phyloP scores from a whole-genome alignment of 2,329 filamentous ascomycete genomes.

The Pyricularia sp. region DNA sequence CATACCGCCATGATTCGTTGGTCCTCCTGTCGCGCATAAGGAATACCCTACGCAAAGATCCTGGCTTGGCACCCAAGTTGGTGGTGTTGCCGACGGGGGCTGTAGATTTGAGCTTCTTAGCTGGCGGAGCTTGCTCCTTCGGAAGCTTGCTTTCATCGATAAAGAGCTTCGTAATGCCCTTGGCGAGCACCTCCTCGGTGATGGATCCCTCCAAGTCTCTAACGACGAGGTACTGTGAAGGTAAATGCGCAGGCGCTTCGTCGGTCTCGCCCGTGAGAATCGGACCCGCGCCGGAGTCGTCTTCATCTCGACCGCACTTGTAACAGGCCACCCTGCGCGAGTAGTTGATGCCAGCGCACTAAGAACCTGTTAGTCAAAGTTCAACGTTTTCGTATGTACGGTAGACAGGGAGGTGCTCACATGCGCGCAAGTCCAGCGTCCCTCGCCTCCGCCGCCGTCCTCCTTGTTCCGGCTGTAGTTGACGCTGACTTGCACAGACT shows the following conservation, averaged over 20 bases:
- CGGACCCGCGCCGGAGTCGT: slow-evolving; percentile 17
- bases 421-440: slow-evolving; percentile 29
- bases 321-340: slow-evolving; percentile 46
- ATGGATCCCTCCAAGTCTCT: slow-evolving; percentile 62
- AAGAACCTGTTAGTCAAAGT: slow-evolving; percentile 8
- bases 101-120: slow-evolving; percentile 48
- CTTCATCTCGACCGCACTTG: slow-evolving; percentile 35
- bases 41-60: slow-evolving; percentile 68
- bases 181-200: slow-evolving; percentile 62
- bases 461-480: slow-evolving; percentile 25
- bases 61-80: slow-evolving; percentile 61
- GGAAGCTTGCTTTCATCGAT: slow-evolving; percentile 39
- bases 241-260: slow-evolving; percentile 35
- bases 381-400: not conserved
- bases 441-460: slow-evolving; percentile 18
- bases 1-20: slow-evolving; percentile 69
- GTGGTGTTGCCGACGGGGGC: slow-evolving; percentile 44
- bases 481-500: slow-evolving; percentile 20
- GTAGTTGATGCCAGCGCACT: slow-evolving; percentile 50
- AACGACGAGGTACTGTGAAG: slow-evolving; percentile 69
- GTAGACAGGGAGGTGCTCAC: slow-evolving; percentile 12
- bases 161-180: slow-evolving; percentile 66
- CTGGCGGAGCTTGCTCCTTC: slow-evolving; percentile 25
- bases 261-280: slow-evolving; percentile 32
- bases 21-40: slow-evolving; percentile 64